These are phyloP conservation scores for Fusarium neocosmosporiellum DNA, from an alignment of 2,329 filamentous ascomycete genomes.

Conservation along the genomic window DNA sequence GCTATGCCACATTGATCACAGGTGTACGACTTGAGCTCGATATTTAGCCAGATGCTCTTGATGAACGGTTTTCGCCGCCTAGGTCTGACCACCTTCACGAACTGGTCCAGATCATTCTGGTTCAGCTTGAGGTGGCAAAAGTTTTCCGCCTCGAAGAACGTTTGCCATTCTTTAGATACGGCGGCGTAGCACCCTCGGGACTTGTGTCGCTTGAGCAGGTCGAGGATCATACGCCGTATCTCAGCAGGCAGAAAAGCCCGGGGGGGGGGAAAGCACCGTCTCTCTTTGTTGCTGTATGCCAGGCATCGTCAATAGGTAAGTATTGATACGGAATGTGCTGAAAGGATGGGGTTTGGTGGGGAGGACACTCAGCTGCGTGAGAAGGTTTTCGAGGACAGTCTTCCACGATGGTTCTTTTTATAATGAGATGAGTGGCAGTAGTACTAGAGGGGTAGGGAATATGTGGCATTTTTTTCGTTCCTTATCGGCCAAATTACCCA, in stretches of 20 bases:
- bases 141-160: background rate
- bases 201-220: background rate
- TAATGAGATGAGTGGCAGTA: too few relatives aligned
- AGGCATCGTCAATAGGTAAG: too few relatives aligned
- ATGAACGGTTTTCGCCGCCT: background rate
- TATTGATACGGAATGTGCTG: too few relatives aligned
- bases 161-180: background rate
- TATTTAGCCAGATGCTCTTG: background rate
- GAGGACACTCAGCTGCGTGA: too few relatives aligned
- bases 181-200: background rate
- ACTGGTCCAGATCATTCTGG: background rate
- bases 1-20: background rate
- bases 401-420: too few relatives aligned
- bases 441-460: too few relatives aligned
- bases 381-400: too few relatives aligned
- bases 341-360: too few relatives aligned
- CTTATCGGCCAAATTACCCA: too few relatives aligned
- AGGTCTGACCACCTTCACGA: background rate
- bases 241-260: background rate
- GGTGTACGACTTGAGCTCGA: background rate
- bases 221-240: background rate
- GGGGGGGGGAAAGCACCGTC: background rate
- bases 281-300: background rate
- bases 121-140: background rate
- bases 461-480: too few relatives aligned